phyloP scores from a whole-genome alignment of 2,329 filamentous ascomycete genomes.

The Fusarium avenaceum region DNA sequence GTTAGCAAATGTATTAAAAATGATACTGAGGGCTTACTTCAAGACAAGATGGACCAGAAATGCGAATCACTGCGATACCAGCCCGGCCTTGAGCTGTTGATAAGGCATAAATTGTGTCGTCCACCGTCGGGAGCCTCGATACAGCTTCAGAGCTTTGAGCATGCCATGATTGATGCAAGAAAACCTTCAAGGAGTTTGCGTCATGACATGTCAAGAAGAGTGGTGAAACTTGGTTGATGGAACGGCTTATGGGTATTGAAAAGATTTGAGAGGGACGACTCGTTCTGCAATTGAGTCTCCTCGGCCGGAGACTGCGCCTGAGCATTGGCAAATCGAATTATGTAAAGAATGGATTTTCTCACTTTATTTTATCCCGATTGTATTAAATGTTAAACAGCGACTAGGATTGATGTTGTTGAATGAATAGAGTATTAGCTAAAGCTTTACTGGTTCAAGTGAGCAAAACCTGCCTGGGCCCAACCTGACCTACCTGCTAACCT shows the following conservation, averaged over 20 bases:
- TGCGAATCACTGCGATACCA: slow-evolving; percentile 89
- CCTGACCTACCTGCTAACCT: background rate
- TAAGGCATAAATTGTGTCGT: slow-evolving; percentile 88
- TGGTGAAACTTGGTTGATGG: background rate
- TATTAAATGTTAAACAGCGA: background rate
- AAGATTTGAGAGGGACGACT: slow-evolving; percentile 22
- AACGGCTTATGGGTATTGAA: background rate
- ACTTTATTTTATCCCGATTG: background rate
- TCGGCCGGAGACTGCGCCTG: slow-evolving; percentile 39
- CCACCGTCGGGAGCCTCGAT: slow-evolving; percentile 41
- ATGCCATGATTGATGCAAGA: slow-evolving; percentile 31
- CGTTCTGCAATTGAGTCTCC: slow-evolving; percentile 36
- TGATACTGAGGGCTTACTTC: slow-evolving; percentile 63
- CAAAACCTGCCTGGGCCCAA: background rate
- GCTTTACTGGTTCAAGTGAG: slow-evolving; percentile 16
- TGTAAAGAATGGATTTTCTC: background rate
- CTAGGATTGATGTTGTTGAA: background rate
- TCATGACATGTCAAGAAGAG: background rate
- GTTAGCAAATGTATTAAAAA: slow-evolving; percentile 9
- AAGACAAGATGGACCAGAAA: slow-evolving; percentile 83
- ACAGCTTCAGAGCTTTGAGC: slow-evolving; percentile 5
- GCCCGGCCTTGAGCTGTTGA: slow-evolving; percentile 88
- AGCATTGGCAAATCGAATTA: slow-evolving; percentile 41
- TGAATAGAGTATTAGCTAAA: background rate
- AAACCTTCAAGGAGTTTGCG: background rate